Percentiles rank a stretch among this genome's conserved stretches.
Evolutionary conservation across 176 grass and related monocot genomes (phyloP).

Genomic region (Rhynchospora pubera): DNA sequence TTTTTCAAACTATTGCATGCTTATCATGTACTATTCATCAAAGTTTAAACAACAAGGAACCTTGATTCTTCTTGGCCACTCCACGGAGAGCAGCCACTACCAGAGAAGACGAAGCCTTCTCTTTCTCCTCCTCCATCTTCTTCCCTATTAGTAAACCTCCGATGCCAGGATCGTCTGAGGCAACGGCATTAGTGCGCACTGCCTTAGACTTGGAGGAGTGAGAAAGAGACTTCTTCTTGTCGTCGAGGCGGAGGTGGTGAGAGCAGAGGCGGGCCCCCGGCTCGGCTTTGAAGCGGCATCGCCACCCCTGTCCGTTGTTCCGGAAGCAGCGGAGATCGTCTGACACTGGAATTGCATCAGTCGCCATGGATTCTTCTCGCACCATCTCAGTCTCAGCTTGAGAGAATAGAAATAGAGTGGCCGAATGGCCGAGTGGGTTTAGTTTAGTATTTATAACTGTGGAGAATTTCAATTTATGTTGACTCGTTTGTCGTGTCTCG

Average conservation of each 20-base stretch:
- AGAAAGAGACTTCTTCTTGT: not conserved
- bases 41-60: too few species aligned
- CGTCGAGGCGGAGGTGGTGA: not conserved
- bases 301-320: not conserved
- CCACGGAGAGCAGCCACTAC: not conserved
- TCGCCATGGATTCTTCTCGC: not conserved
- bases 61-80: not conserved
- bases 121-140: not conserved
- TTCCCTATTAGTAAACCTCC: not conserved
- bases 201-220: not conserved
- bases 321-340: not conserved
- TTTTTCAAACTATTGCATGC: not conserved
- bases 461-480: too few species aligned
- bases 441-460: not conserved
- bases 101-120: not conserved
- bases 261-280: not conserved
- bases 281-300: not conserved
- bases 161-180: not conserved
- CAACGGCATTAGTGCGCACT: not conserved
- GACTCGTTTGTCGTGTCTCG: too few species aligned
- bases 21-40: not conserved
- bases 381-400: not conserved
- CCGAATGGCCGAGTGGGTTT: too few species aligned
- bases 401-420: not conserved
- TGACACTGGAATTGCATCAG: not conserved